Conservation (phyloP, 805 yeast species). For the Starmerella vaccinii region DNA sequence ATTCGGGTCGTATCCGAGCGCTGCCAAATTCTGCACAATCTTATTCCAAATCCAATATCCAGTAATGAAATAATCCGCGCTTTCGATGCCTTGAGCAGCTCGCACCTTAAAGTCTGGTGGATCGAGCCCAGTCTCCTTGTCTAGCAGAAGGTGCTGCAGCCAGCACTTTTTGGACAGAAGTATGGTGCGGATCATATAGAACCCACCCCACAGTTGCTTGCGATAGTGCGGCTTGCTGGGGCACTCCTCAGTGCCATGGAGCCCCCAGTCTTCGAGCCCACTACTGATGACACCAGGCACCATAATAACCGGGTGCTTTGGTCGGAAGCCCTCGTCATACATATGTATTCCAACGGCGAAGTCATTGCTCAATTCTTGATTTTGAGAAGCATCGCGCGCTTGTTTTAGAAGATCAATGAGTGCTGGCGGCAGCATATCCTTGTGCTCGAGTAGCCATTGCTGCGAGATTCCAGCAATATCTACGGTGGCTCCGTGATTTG, state of each 20-base stretch:
- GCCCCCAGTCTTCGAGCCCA: constrained; percentile 89
- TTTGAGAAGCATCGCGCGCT: constrained; percentile 36
- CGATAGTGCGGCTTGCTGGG: constrained; percentile 78
- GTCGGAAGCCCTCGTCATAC: constrained; percentile 40
- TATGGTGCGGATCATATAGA: constrained; percentile 90
- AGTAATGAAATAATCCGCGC: constrained; percentile 91
- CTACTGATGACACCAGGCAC: constrained; percentile 96
- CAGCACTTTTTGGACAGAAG: constrained; percentile 84
- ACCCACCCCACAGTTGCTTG: constrained; percentile 92
- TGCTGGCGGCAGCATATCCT: constrained; percentile 57
- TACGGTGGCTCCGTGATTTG: constrained; percentile 29
- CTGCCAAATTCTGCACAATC: constrained; percentile 86
- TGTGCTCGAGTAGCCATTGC: constrained; percentile 27
- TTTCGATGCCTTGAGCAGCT: constrained; percentile 93
- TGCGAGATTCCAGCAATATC: constrained; percentile 24
- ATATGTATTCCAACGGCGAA: constrained; percentile 77
- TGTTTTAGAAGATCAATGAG: constrained; percentile 51
- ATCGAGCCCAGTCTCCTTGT: constrained; percentile 84
- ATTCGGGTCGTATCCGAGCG: constrained; percentile 85
- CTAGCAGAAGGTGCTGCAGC: constrained; percentile 83
- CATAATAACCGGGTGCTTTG: constrained; percentile 73
- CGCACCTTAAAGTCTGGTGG: constrained; percentile 73
- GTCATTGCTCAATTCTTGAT: constrained; percentile 47
- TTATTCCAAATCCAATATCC: constrained; percentile 99
- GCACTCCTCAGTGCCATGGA: constrained; percentile 65